Evolutionary conservation across 202 grass and related monocot genomes (phyloP).

Genomic region (Eragrostis tef): DNA sequence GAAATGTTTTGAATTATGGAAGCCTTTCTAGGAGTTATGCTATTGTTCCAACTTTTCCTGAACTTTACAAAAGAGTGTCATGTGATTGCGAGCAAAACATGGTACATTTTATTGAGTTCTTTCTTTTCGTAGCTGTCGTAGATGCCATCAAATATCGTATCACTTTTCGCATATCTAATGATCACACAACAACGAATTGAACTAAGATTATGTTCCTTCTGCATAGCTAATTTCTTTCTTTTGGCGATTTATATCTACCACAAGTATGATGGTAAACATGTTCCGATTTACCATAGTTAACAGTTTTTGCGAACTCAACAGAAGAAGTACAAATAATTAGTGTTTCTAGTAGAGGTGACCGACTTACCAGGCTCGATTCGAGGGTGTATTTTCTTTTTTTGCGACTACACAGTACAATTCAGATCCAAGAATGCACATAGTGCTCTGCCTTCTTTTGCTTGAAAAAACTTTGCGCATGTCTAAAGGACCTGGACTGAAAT

Average conservation of each 20-base stretch:
- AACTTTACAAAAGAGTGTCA: not conserved
- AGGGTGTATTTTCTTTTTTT: no score
- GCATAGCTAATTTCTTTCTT: not conserved
- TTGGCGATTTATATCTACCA: not conserved
- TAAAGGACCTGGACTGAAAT: not conserved
- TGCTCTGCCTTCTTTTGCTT: not conserved
- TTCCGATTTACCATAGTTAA: not conserved
- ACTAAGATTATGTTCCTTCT: not conserved
- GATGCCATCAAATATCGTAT: not conserved
- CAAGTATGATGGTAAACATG: not conserved
- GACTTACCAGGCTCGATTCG: not conserved
- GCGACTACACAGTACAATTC: no score
- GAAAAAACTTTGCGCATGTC: not conserved
- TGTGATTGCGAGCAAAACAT: not conserved
- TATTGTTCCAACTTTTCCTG: not conserved
- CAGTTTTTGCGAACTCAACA: no score
- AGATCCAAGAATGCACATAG: not conserved
- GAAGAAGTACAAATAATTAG: not conserved
- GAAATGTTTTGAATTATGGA: not conserved
- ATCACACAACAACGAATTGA: not conserved
- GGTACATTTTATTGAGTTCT: not conserved
- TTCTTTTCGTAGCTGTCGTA: not conserved
- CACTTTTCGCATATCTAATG: not conserved
- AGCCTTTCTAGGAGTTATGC: not conserved
- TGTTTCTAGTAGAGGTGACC: not conserved